Evolutionary conservation across 2,329 filamentous ascomycete genomes (phyloP), one percentile per base, ranked within the genome.

Genomic region (Aspergillus niger): DNA sequence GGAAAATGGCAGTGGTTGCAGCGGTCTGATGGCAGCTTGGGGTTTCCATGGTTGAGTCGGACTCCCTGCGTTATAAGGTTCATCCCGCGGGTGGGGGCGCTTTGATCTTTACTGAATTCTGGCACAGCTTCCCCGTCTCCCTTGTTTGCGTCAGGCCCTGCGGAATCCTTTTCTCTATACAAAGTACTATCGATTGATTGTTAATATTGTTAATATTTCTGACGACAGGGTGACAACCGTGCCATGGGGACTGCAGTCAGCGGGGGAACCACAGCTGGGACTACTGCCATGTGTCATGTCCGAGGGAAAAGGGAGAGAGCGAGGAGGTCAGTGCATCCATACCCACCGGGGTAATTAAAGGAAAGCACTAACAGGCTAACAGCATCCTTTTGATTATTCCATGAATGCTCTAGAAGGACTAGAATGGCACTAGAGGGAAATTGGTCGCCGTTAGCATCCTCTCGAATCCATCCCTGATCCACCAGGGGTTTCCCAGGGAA

Each of bases 21-120:
- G 44, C 22, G 44, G 44, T 26, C 24, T 50, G 47, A 30, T 20
- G 24, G 47, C 26, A 10, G 26, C 47, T 50, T 28, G 26, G 47
- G 5, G 47, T 50, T 50, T 32, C 47, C 47, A 28, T 50, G 47
- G 47, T 50, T 32, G 47, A 50, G 47, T 44, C n/a, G 30, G 26
- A 44, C 53, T 32, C 22, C 39, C 53, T 39, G 41, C 28, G 43
- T 43, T 43, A 55, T 55, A 55, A 55, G 53, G 53, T 55, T 55
- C 26, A 55, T 55, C 53, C 53, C 53, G 53, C 53, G 22, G 41
- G 53, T 55, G 53, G 53, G 53, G 53, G 53, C 53, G 53, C 47
- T 24, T 59, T 50, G 22, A 38, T 47, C 43, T 22, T 6, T 4
- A 43, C 39, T n/a, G 39, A 26, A 39, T 5, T 44, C 30, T 32